Base-by-base conservation (phyloP, 2,329 filamentous ascomycete genomes). In the Trichoderma citrinoviride region DNA sequence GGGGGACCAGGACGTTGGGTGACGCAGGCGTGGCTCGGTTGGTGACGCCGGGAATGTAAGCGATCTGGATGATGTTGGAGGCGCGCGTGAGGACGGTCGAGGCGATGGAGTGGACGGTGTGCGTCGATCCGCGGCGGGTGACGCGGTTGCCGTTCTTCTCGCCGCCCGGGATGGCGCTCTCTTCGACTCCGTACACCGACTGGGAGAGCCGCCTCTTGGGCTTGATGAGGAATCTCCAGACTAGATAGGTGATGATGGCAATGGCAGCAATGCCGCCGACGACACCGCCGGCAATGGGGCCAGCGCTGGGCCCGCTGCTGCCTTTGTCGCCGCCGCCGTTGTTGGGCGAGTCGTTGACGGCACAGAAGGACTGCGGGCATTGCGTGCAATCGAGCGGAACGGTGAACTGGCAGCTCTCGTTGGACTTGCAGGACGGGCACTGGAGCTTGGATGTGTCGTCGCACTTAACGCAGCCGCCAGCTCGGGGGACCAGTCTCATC, bases 21-120 rank as follows among this genome's bases (percentile, higher is more conserved):
- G 92, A 94, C n/a, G 90, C 89, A 5, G 91, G 90, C 7, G 89
- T 88, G 14, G 93, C 93, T 70, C 94, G 87, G 79, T 97, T 97
- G 67, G 92, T 97, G 72, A 98, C 93, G 66, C 95, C 95, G 15
- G 95, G 95, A 70, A 99, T 98, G 77, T 98, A 99, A 64, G 95
- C 95, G 78, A 99, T 99, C 79, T 98, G 95, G 72, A 99, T 99
- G 75, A 99, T 94, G 81, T 99, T 99, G 73, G 95, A 98, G 55
- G 95, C 95, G 67, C 95, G 89, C 19, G 95, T 98, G 67, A 97
- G 85, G 66, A 98, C 93, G 27, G 94, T 98, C 10, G 93, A 97
- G 17, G 95, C 95, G 74, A 99, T 92, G 14, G 94, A 98, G 72
- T 90, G 86, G 62, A 94, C 89, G n/a, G 91, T 91, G 75, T 95